These are phyloP conservation scores for Panaeolus cyanescens DNA, from an alignment of 768 basidiomycete genomes.

Conservation along the genomic window DNA sequence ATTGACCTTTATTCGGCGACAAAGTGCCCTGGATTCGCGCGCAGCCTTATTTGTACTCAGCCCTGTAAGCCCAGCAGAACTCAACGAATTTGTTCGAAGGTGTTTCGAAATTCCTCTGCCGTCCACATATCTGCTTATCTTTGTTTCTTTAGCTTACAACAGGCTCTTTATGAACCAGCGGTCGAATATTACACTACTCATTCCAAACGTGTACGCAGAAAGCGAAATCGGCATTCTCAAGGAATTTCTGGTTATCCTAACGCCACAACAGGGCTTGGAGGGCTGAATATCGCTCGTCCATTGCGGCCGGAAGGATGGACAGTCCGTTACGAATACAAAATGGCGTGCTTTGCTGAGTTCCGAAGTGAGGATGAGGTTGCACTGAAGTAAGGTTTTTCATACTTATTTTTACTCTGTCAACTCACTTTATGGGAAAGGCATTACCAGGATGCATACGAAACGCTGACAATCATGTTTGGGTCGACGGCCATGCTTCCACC, in stretches of 20 bases:
- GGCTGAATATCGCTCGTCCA: constrained; percentile 49
- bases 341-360: constrained; percentile 96
- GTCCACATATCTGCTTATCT: not conserved
- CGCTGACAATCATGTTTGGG: constrained; percentile 84
- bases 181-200: constrained; percentile 93
- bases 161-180: constrained; percentile 86
- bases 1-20: constrained; percentile 83
- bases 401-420: constrained; percentile 8
- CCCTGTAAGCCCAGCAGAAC: constrained; percentile 84
- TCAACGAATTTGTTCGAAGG: constrained; percentile 89
- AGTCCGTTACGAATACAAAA: constrained; percentile 96
- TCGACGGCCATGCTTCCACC: constrained; percentile 86
- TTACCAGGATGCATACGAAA: constrained; percentile 91
- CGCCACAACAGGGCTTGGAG: constrained; percentile 48
- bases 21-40: constrained; percentile 87
- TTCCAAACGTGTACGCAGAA: constrained; percentile 88
- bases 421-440: constrained; percentile 52
- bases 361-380: constrained; percentile 91
- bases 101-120: constrained; percentile 24
- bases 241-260: constrained; percentile 49
- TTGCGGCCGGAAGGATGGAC: constrained; percentile 91
- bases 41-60: constrained; percentile 94
- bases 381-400: constrained; percentile 62
- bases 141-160: constrained; percentile 64
- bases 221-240: constrained; percentile 82